A percentile compares a stretch with the other conserved stretches of the same genome.
phyloP scores from a whole-genome alignment of 176 grass and related monocot genomes.

The Hordeum marinum region DNA sequence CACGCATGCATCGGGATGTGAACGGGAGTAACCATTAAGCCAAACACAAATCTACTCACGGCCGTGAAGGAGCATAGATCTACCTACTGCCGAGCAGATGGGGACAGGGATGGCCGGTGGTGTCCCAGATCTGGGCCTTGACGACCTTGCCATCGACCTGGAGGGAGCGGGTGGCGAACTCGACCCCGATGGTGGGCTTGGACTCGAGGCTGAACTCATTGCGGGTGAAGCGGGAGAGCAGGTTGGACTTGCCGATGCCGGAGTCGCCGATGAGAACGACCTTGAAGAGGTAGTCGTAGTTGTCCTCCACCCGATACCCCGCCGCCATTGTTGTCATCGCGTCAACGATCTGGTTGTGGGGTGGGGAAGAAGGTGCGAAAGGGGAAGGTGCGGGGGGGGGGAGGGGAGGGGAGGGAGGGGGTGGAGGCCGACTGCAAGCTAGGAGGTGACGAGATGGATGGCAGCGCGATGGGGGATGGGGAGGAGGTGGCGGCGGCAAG shows the following conservation, averaged over 20 bases:
- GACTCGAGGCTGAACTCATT: conserved; percentile 99
- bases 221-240: conserved; percentile 94
- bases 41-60: too few relatives aligned
- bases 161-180: conserved; percentile 85
- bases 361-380: too few relatives aligned
- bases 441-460: too few relatives aligned
- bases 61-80: too few relatives aligned
- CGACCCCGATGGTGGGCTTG: conserved; percentile 97
- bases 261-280: conserved; percentile 96
- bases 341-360: conserved; percentile 41
- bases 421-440: too few relatives aligned
- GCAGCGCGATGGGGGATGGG: too few relatives aligned
- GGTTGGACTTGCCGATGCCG: conserved; percentile 94
- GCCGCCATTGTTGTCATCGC: conserved; percentile 36
- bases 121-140: conserved; percentile 99
- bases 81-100: too few relatives aligned
- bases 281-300: conserved; percentile 76
- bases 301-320: conserved; percentile 58
- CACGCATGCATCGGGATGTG: too few relatives aligned
- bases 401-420: too few relatives aligned
- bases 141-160: conserved; percentile 75
- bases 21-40: too few relatives aligned
- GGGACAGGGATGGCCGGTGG: conserved; percentile 86
- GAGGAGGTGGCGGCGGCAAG: too few relatives aligned
- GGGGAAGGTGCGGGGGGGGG: too few relatives aligned